A percentile compares a stretch with the other conserved stretches of the same genome.
Evolutionary conservation across 2,329 filamentous ascomycete species (phyloP).

Genomic region (Colletotrichum limetticola): DNA sequence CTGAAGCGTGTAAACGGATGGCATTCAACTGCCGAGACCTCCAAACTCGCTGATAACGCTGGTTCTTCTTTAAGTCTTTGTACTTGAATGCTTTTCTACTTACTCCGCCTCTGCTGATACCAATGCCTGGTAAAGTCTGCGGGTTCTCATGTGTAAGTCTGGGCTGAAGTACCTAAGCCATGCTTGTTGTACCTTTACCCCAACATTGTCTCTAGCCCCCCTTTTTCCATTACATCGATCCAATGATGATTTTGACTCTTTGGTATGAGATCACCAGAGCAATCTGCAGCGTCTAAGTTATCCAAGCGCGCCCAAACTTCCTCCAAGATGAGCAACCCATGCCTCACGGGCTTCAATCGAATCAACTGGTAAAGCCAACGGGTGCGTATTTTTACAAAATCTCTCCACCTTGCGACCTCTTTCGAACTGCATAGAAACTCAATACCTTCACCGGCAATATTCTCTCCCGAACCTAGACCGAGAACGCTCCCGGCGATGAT

Average conservation of each 20-base stretch:
- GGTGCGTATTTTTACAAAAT: background rate
- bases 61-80: too few relatives aligned
- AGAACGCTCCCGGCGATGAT: background rate
- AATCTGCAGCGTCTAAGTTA: background rate
- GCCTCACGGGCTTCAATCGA: background rate
- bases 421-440: background rate
- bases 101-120: too few relatives aligned
- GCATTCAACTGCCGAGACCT: too few relatives aligned
- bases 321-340: background rate
- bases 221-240: background rate
- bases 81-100: too few relatives aligned
- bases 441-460: background rate
- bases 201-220: background rate
- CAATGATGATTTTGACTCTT: background rate
- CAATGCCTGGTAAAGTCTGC: background rate
- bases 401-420: background rate
- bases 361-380: background rate
- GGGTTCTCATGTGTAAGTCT: background rate
- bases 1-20: too few relatives aligned
- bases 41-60: too few relatives aligned
- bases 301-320: background rate
- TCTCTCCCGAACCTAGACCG: background rate
- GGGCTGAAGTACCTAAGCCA: background rate
- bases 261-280: background rate
- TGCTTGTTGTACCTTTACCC: background rate